Evolutionary conservation across 2,329 filamentous ascomycete species (phyloP).

Genomic region (Microsporum canis): DNA sequence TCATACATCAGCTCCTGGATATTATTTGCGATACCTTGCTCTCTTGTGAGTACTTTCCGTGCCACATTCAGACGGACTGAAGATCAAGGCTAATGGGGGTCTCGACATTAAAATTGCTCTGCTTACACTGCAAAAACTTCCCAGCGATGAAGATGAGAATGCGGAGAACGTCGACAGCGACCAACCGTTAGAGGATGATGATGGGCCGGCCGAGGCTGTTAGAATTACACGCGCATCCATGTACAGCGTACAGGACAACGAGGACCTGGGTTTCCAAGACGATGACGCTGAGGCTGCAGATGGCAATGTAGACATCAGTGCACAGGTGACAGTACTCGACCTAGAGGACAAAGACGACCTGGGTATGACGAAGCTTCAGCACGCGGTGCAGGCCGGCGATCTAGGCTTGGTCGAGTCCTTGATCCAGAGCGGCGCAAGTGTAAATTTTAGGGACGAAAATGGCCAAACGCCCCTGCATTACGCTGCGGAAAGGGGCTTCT

Average conservation of each 20-base stretch:
- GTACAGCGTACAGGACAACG: slow-evolving; percentile 23
- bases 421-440: slow-evolving; percentile 14
- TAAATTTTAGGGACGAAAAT: slow-evolving; percentile 6
- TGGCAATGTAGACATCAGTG: background rate
- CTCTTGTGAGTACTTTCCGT: too few relatives aligned
- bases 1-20: too few relatives aligned
- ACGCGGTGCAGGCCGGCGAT: background rate
- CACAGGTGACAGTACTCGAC: background rate
- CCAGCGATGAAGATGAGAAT: slow-evolving; percentile 18
- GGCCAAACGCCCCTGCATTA: slow-evolving; percentile 20
- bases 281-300: slow-evolving; percentile 9
- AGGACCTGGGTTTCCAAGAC: slow-evolving; percentile 18
- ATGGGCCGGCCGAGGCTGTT: slow-evolving; percentile 9
- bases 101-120: slow-evolving; percentile 20
- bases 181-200: slow-evolving; percentile 18
- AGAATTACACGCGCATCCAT: slow-evolving; percentile 19
- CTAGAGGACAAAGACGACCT: background rate
- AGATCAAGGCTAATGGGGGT: too few relatives aligned
- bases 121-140: slow-evolving; percentile 25
- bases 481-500: slow-evolving; percentile 17
- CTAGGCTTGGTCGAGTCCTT: slow-evolving; percentile 16
- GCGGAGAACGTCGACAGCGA: slow-evolving; percentile 19
- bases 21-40: too few relatives aligned
- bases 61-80: too few relatives aligned
- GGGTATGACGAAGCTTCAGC: background rate